A percentile compares a stretch with the other conserved stretches of the same genome.
Conservation (phyloP, 768 basidiomycete genomes). For the Boletus edulis region DNA sequence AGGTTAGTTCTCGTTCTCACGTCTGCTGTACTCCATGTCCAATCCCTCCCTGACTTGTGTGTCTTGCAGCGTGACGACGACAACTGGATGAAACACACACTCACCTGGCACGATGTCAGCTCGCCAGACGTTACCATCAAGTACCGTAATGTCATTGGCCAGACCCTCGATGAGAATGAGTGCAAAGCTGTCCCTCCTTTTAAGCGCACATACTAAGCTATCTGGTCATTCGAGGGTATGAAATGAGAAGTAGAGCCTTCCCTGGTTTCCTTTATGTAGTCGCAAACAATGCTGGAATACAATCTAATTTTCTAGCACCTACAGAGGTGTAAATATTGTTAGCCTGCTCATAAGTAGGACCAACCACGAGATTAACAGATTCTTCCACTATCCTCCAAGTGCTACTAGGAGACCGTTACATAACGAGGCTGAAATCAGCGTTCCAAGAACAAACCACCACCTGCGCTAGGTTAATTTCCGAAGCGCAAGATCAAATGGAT, state of each 20-base stretch:
- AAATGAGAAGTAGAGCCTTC: constrained; percentile 7
- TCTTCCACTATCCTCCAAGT: background rate
- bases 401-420: background rate
- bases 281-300: constrained; percentile 8
- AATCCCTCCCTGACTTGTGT: background rate
- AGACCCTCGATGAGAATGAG: constrained; percentile 92
- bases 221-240: background rate
- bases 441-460: background rate
- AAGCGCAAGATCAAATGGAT: background rate
- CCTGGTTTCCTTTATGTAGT: constrained; percentile 8
- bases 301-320: constrained; percentile 1
- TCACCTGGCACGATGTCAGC: constrained; percentile 81
- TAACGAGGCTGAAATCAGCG: background rate
- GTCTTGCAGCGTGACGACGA: constrained; percentile 78
- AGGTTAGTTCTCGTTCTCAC: constrained; percentile 46
- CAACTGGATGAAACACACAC: constrained; percentile 93
- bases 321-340: too few species aligned
- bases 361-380: background rate
- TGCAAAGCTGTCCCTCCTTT: constrained; percentile 97
- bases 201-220: constrained; percentile 84
- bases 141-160: constrained; percentile 83
- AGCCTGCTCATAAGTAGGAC: too few species aligned
- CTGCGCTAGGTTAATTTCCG: background rate
- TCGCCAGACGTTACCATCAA: constrained; percentile 84
- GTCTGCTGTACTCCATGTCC: background rate